Evolutionary conservation across 352 stramenopile genomes (phyloP), one percentile per base, ranked within the genome.

Genomic region (Globisporangium viniferum): DNA sequence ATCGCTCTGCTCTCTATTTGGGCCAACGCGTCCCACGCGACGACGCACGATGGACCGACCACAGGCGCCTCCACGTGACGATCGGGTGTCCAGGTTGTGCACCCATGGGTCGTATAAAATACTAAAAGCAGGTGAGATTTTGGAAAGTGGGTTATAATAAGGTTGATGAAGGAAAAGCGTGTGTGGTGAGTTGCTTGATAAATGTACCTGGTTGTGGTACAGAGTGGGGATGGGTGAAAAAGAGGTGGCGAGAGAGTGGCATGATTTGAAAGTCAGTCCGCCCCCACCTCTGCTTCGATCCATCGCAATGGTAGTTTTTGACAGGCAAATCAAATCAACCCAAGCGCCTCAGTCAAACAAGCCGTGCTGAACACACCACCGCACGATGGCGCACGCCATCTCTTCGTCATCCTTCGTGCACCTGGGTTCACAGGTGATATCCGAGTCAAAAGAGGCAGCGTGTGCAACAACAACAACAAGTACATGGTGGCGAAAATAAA

Each of bases 251-350:
- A 51, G 44, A 51, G 49, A 41, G 53, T 22, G 53, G 27, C 27
- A 22, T 39, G 53, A 24, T 41, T n/a, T 59, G 27, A 39, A 15
- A 59, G 53, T 59, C 53, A 59, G 53, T 59, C 53, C 53, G 27
- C 24, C 27, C 53, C 22, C 53, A 8, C 12, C n/a, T 31, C 49
- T 59, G 53, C 53, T 59, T 59, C 27, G 27, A 33, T 33, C 31
- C 31, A 33, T 33, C 31, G 31, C 31, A 33, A 33, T 33, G 31
- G 31, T 33, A 33, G 31, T 33, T 33, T 33, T 33, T 33, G 31
- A 33, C 3, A 33, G 31, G 31, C 31, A 33, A 6, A 5, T 5
- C 31, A 33, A 6, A 5, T 5, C 4, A 33, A 3, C 31, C 31
- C 31, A 33, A 33, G 31, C 31, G 31, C 31, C 31, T 33, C 31